Evolutionary conservation across 1,139 yeast species (phyloP), one percentile per base, ranked within the genome.

Genomic region (Candida sanyaensis): DNA sequence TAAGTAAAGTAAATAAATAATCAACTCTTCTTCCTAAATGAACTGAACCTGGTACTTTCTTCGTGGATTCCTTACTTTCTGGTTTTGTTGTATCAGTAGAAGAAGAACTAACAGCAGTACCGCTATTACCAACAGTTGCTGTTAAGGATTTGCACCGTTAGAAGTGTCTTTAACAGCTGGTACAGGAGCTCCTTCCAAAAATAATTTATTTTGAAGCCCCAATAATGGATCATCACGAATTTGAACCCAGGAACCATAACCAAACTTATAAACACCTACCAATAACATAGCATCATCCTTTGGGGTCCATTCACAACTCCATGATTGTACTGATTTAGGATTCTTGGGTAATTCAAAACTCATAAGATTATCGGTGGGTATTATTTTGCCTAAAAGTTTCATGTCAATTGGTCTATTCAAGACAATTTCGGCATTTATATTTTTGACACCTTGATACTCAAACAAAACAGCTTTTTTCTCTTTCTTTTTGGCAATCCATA

Each of bases 11-110:
- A 39, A 92, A 78, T 57, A 93, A 75, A 59, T 92, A 93, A 63
- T 95, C 99, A 2, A 89, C 86, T 60, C 99, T 81, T 65, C 99
- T 82, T n/a, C 91, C 92, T 45, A 95, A 73, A 67, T 93, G 99
- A 9, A 93, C 95, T 2, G 97, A 81, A 6, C 96, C 96, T 1
- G 99, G 99, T 9, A 86, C 88, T 58, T 85, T 86, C 52, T 86
- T 84, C 30, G 73, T 59, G 29, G 32, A 24, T 56, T 65, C 57
- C 63, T 73, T 42, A 59, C 69, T 30, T 71, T 64, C 54, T 62
- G 68, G 75, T 56, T 52, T 63, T 62, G 59, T 71, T 50, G 21
- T 17, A 17, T 17, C 41, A 23, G 21, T 51, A 51, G 11, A 44
- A 26, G 28, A 26, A 42, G 8, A 47, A 47, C 10, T 41, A 8